phyloP scores from a whole-genome alignment of 2,329 filamentous ascomycete species.

The Westerdykella aurantiaca region DNA sequence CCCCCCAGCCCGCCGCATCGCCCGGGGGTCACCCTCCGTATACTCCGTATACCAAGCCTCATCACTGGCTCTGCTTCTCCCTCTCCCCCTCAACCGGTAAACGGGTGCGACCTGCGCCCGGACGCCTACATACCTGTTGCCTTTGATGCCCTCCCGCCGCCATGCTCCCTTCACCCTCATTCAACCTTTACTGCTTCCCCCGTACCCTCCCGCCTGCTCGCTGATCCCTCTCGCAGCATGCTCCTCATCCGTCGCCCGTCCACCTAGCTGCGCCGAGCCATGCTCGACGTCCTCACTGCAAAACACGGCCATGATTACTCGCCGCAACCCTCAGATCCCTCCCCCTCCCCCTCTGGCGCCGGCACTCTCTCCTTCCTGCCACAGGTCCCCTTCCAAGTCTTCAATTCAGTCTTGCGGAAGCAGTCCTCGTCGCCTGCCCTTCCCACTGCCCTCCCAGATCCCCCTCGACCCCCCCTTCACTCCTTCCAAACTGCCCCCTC shows the following conservation, averaged over 20 bases:
- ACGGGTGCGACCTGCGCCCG: not conserved
- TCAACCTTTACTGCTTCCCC: not conserved
- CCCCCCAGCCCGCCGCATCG: no score
- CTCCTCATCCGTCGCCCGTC: not conserved
- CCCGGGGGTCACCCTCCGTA: not conserved
- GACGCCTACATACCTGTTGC: not conserved
- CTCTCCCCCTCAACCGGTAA: not conserved
- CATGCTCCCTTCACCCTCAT: not conserved
- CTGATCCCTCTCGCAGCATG: conserved; percentile 16
- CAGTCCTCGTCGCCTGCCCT: conserved; percentile 16
- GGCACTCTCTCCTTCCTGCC: conserved; percentile 23
- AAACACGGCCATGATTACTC: conserved; percentile 32
- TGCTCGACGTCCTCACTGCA: conserved; percentile 36
- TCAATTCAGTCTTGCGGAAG: conserved; percentile 26
- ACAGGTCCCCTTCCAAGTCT: conserved; percentile 32
- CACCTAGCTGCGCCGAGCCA: conserved; percentile 13
- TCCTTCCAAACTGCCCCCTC: conserved; percentile 1
- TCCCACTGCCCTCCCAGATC: not conserved
- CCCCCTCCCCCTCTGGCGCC: conserved; percentile 13
- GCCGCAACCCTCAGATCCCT: conserved; percentile 13
- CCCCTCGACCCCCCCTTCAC: not conserved
- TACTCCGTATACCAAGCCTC: not conserved
- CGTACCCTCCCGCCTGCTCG: not conserved
- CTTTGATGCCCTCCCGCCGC: conserved; percentile 1
- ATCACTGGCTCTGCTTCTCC: not conserved